These are phyloP conservation scores for Aspergillus indologenus DNA, from an alignment of 495 filamentous ascomycete species.

Conservation along the genomic window DNA sequence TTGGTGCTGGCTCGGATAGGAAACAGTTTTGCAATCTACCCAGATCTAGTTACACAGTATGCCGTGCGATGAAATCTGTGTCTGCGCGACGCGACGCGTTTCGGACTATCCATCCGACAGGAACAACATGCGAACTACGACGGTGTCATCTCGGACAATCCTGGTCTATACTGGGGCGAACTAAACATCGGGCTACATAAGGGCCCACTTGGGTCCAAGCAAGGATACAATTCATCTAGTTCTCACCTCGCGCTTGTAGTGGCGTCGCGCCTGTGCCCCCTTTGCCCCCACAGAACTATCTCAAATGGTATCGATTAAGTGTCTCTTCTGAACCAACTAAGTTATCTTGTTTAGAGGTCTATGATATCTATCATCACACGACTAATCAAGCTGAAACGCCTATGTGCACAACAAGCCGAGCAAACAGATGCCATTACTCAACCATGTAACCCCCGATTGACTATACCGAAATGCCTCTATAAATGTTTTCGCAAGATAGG, in stretches of 20 bases:
- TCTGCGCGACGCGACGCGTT: background rate
- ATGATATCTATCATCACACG: conserved; percentile 12
- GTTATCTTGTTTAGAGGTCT: background rate
- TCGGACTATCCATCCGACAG: background rate
- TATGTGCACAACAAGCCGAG: conserved; percentile 17
- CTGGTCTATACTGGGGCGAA: background rate
- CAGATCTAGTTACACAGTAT: background rate
- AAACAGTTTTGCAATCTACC: no score
- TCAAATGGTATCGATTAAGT: background rate
- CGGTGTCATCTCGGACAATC: background rate
- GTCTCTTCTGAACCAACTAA: no score
- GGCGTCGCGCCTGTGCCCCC: background rate
- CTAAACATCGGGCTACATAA: background rate
- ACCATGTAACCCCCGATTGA: conserved; percentile 3
- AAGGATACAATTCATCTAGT: background rate
- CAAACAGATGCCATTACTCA: background rate
- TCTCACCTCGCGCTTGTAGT: background rate
- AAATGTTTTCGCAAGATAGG: background rate
- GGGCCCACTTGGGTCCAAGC: background rate
- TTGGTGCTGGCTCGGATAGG: no score
- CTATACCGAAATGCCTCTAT: background rate
- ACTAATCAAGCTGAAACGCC: conserved; percentile 18
- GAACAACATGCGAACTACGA: background rate
- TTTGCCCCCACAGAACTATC: no score
- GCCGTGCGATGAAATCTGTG: background rate